Base-by-base conservation (phyloP, 1,284 basidiomycete species). In the Papiliotrema flavescens region DNA sequence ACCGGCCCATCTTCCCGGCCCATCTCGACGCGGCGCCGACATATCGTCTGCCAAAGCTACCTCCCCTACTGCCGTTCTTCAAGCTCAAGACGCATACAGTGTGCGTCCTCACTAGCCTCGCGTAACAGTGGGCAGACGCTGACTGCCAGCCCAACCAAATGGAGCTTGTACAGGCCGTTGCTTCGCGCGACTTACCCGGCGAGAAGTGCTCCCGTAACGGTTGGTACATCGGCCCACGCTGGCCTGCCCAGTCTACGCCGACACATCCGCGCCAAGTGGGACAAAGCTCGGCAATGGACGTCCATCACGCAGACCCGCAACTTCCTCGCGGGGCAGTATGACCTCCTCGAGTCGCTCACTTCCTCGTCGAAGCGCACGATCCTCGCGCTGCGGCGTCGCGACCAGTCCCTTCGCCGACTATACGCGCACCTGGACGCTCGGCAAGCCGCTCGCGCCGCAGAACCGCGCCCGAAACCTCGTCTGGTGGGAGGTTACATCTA, bases 131-230 rank as follows among this genome's bases (percentile, higher is more conserved):
- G 28, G 28, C 28, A 6, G 28, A 32, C 28, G 28, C 9, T 46
- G 14, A 28, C 43, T 8, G 19, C 8, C 23, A 53, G 52, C 28
- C 89, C 90, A 2, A 90, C 88, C 0, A 71, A 86, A 68, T 85
- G 85, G 84, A 70, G 79, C 0, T 76, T 92, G 9, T 93, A 91
- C 70, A 80, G 89, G 23, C 82, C 83, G 7, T 78, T 93, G 5
- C 68, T 89, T 43, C 78, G 79, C 28, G 70, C 80, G 49, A 80
- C 86, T 3, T 51, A 20, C 39, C 45, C 5, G 32, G 19, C 24
- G 42, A 23, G 36, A 14, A 4, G 32, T 11, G 28, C 28, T 32
- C 5, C 6, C 28, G 28, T n/a, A n/a, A 32, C 11, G 28, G 28
- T n/a, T 4, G 8, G 14, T 20, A 39, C 15, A 32, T n/a, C 15